Conservation (phyloP, 305 asterid species). For the Solanum hybrid region DNA sequence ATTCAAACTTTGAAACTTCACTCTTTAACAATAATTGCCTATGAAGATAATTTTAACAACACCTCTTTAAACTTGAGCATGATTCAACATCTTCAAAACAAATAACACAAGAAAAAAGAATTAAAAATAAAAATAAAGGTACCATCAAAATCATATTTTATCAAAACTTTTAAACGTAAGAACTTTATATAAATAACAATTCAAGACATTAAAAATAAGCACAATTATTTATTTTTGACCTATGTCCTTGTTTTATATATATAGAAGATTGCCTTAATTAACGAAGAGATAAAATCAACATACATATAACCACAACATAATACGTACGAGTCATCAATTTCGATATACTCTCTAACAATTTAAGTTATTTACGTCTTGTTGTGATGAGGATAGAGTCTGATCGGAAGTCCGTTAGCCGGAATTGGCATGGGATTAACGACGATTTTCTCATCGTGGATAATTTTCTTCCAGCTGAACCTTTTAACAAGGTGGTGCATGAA, state of each 20-base stretch:
- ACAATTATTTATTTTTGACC: background rate
- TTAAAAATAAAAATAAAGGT: background rate
- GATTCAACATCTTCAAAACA: background rate
- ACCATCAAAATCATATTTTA: background rate
- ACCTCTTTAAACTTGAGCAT: background rate
- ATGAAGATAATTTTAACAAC: background rate
- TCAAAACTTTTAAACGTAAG: too few relatives aligned
- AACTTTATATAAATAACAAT: too few relatives aligned
- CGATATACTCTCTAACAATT: background rate
- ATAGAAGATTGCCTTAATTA: background rate
- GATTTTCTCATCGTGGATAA: constrained; percentile 32
- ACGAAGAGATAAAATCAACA: background rate
- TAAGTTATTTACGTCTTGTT: background rate
- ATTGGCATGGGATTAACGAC: constrained; percentile 56
- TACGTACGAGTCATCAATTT: background rate
- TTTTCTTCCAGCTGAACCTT: constrained; percentile 31
- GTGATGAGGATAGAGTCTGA: constrained; percentile 54
- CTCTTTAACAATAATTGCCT: background rate
- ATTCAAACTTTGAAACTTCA: background rate
- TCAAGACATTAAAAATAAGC: background rate
- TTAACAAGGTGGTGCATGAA: constrained; percentile 62
- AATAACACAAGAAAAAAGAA: background rate
- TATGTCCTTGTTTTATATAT: background rate
- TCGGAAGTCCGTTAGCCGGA: background rate
- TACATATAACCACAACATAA: background rate